phyloP scores from a whole-genome alignment of 2,329 filamentous ascomycete genomes.

The Hirsutella rhossiliensis region DNA sequence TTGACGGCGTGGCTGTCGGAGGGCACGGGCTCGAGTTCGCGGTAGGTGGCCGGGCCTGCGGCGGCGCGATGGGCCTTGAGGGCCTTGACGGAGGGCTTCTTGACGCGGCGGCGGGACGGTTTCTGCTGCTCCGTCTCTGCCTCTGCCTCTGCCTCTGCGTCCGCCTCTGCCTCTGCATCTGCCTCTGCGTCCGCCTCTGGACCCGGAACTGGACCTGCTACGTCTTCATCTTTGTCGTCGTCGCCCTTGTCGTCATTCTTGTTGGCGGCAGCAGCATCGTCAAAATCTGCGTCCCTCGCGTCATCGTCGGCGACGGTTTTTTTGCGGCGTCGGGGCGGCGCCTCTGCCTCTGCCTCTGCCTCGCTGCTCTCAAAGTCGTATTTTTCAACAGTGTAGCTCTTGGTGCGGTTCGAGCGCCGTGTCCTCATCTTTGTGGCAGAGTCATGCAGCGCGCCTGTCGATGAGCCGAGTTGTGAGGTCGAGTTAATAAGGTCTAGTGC shows the following conservation, averaged over 20 bases:
- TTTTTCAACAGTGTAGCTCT: conserved; percentile 19
- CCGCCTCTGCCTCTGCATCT: neutral
- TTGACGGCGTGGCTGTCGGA: conserved; percentile 18
- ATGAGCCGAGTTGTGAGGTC: neutral
- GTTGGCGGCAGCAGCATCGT: conserved; percentile 13
- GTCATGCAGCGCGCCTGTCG: too few relatives aligned
- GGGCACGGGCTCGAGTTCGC: conserved; percentile 20
- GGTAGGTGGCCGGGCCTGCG: neutral
- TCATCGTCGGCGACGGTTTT: conserved; percentile 9
- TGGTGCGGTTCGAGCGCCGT: conserved; percentile 23
- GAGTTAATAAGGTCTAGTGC: neutral
- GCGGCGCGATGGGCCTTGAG: neutral
- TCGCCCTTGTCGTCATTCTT: neutral
- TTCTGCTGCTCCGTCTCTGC: too few relatives aligned
- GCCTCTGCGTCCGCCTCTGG: conserved; percentile 2
- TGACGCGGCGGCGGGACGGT: neutral
- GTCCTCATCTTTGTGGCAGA: conserved; percentile 20
- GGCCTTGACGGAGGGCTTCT: neutral
- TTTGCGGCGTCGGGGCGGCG: conserved; percentile 11
- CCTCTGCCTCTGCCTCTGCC: conserved; percentile 14
- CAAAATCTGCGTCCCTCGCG: conserved; percentile 19
- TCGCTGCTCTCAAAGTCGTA: conserved; percentile 22
- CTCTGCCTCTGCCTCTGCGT: too few relatives aligned
- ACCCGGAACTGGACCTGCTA: conserved; percentile 10
- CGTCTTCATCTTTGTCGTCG: neutral